These are phyloP conservation scores for Hondaea fermentalgiana DNA, from an alignment of 108 stramenopile genomes.

Conservation along the genomic window DNA sequence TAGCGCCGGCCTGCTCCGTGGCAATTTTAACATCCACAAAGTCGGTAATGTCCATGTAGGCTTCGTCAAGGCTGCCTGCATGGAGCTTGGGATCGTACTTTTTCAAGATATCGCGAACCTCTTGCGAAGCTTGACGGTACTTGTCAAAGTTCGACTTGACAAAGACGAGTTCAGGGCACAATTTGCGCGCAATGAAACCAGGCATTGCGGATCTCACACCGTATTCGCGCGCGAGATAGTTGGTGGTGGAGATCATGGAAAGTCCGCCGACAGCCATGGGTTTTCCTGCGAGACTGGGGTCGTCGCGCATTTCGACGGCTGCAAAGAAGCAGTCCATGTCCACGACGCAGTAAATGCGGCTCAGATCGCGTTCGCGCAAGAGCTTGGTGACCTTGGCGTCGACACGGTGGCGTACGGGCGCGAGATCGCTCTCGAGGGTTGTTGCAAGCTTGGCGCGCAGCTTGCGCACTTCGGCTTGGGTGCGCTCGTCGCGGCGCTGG, in stretches of 20 bases:
- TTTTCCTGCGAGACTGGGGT: constrained; percentile 66
- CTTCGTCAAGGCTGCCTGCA: constrained; percentile 78
- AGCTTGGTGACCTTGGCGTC: constrained; percentile 2
- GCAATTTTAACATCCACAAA: constrained; percentile 30
- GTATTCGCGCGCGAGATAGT: constrained; percentile 78
- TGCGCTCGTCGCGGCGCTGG: constrained; percentile 26
- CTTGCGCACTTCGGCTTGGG: constrained; percentile 20
- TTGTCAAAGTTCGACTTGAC: constrained; percentile 66
- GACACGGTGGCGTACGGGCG: neutral
- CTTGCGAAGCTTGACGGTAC: constrained; percentile 62
- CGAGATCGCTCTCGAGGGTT: neutral
- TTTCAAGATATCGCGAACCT: constrained; percentile 56
- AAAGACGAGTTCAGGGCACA: constrained; percentile 40
- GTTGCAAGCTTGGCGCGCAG: constrained; percentile 20
- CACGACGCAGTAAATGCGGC: constrained; percentile 61
- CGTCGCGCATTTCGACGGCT: constrained; percentile 64
- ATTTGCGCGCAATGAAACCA: constrained; percentile 77
- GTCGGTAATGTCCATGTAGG: constrained; percentile 77
- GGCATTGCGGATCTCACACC: constrained; percentile 97
- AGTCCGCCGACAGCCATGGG: constrained; percentile 77
- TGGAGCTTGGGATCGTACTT: constrained; percentile 75
- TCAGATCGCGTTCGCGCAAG: neutral
- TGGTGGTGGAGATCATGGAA: constrained; percentile 80
- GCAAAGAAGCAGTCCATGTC: constrained; percentile 93
- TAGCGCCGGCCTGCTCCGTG: neutral